Evolutionary conservation across 2,329 filamentous ascomycete genomes (phyloP).

Genomic region (Fusarium beomiforme): DNA sequence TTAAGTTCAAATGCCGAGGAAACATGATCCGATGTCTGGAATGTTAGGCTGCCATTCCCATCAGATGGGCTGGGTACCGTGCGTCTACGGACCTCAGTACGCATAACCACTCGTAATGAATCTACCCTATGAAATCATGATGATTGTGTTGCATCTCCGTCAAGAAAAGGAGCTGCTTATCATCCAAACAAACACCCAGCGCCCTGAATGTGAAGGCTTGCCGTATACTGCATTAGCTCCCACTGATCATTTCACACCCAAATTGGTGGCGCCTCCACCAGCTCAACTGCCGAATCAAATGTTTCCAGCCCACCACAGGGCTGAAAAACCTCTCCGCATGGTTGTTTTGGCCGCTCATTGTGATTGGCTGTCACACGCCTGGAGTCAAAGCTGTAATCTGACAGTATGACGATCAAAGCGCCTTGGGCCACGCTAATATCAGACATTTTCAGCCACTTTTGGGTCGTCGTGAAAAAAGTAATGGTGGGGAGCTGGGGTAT

Average conservation of each 20-base stretch:
- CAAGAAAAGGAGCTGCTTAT: not conserved
- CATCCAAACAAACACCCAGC: not conserved
- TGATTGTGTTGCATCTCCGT: not conserved
- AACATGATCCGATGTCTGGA: not conserved
- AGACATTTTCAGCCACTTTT: not conserved
- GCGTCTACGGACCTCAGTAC: too few relatives aligned
- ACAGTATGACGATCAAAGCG: not conserved
- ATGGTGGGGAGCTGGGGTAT: not conserved
- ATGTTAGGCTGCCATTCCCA: not conserved
- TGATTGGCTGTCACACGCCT: conserved; percentile 5
- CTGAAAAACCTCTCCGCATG: conserved; percentile 28
- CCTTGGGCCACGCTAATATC: conserved; percentile 19
- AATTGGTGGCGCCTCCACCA: conserved; percentile 41
- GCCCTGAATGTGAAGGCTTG: not conserved
- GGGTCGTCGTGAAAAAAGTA: not conserved
- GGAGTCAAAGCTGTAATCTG: conserved; percentile 12
- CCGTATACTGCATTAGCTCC: conserved; percentile 9
- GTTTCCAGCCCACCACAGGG: conserved; percentile 29
- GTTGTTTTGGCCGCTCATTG: not conserved
- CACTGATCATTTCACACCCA: conserved; percentile 17
- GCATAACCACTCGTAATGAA: not conserved
- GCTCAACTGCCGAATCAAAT: conserved; percentile 35
- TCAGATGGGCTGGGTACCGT: not conserved
- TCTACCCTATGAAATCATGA: not conserved
- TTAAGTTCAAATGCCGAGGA: not conserved